Evolutionary conservation across 1,284 basidiomycete genomes (phyloP), one percentile per base, ranked within the genome.

Genomic region (Cutaneotrichosporon sp.): DNA sequence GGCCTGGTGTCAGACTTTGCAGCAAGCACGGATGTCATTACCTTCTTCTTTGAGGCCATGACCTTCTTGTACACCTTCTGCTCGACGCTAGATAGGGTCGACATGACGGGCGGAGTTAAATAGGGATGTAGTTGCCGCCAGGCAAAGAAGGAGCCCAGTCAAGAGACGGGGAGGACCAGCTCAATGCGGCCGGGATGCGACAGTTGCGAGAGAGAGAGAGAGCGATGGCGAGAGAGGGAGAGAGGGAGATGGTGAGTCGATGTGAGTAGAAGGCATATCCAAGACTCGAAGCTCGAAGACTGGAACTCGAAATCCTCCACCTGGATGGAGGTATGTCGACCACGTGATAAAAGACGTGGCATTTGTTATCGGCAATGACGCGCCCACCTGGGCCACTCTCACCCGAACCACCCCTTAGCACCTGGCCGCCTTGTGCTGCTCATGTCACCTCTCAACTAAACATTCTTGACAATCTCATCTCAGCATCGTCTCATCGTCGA

Each of bases 11-110:
- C 35, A 55, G 53, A 14, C 14, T 12, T 4, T 14, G 7, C 22
- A 22, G 31, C 16, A 37, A 20, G 14, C 12, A 16, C 8, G 24
- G 4, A 8, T 11, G 6, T 4, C 49, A 65, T 19, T 31, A 69
- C 70, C 61, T 64, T 64, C 55, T 63, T 65, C 65, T 71, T 72
- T 3, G 68, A 60, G 44, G 59, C 60, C 49, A 62, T 51, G 54
- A 67, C 63, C 66, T 72, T 72, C 52, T 70, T 67, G 63, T 66
- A 72, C 61, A 72, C 65, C 65, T 67, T 66, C 53, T 72, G 68
- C 61, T 72, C 70, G 26, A 58, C 57, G 48, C 54, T 54, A n/a
- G 70, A 66, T 45, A 68, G 65, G 29, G 52, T 61, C 42, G 59
- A 61, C 61, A 63, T 65, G 59, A 45, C 56, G 53, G 49, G 32